Evolutionary conservation across 768 basidiomycete genomes (phyloP), one percentile per base, ranked within the genome.

Genomic region (Tricholoma sp.): DNA sequence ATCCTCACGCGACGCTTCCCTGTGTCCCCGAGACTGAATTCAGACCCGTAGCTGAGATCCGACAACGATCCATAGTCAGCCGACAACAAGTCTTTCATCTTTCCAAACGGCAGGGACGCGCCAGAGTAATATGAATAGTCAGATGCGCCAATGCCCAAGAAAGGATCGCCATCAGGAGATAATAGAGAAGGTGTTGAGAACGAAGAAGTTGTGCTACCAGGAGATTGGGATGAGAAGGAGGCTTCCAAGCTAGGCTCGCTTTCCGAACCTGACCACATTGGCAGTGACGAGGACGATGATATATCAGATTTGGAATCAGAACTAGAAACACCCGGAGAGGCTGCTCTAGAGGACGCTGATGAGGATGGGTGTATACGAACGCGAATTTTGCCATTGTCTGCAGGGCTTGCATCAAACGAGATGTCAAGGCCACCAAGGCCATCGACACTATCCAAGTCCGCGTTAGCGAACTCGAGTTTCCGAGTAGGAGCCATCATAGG

Each of bases 311-410:
- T 63, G 50, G 63, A 54, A 41, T 61, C 65, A 47, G 66, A 60
- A 29, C 63, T 61, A 42, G 65, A 59, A 54, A 61, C 49, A 32
- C 67, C 67, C 42, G 67, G 74, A 11, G 75, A 76, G 10, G 69
- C 63, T 18, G 73, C 74, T 52, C 77, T 68, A 41, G 69, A 76
- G 20, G 78, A 76, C 13, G 73, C 66, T 60, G 79, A 72, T 3
- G 82, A 74, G 6, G 81, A 74, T 44, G 84, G 81, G 62, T 89
- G 85, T 60, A 89, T 88, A 60, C 84, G 79, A 41, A 89, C 86
- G 52, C 84, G 84, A 61, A 89, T 85, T 71, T 82, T 86, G 56
- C 88, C 85, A 64, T 86, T 81, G 60, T 85, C 80, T 50, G 78
- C 75, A 32, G 84, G 74, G 41, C 75, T 77, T 47, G 86, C 72